Conservation (phyloP, 805 yeast species). For the Starmerella sp. region DNA sequence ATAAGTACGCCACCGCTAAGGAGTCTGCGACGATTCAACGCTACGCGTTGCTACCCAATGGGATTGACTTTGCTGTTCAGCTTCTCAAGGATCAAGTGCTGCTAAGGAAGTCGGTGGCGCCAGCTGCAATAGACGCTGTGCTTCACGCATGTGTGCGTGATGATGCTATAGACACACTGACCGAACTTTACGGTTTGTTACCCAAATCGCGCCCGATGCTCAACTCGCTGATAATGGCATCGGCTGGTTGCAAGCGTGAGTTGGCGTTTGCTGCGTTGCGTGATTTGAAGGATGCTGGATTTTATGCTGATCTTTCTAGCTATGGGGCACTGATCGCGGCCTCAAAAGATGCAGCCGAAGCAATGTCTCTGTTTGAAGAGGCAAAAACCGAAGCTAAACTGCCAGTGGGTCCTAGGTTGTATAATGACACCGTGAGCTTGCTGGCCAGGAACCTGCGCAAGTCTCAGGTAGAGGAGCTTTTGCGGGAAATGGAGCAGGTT, state of each 20-base stretch:
- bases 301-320: slow-evolving; percentile 7
- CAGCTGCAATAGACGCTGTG: slow-evolving; percentile 12
- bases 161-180: neutral
- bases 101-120: slow-evolving; percentile 3
- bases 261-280: slow-evolving; percentile 3
- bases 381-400: slow-evolving; percentile 8
- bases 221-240: slow-evolving; percentile 4
- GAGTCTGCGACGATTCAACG: slow-evolving; percentile 12
- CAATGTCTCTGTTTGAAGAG: slow-evolving; percentile 9
- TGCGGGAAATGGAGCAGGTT: slow-evolving; percentile 4
- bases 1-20: neutral
- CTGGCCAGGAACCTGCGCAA: slow-evolving; percentile 6
- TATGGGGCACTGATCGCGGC: slow-evolving; percentile 9
- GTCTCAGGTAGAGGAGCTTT: neutral
- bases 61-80: slow-evolving; percentile 17
- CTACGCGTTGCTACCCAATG: slow-evolving; percentile 17
- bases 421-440: slow-evolving; percentile 8
- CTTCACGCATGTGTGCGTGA: slow-evolving; percentile 7
- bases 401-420: slow-evolving; percentile 4
- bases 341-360: neutral
- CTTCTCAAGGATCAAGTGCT: slow-evolving; percentile 13
- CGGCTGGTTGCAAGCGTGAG: slow-evolving; percentile 2
- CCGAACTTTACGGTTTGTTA: neutral
- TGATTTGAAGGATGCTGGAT: slow-evolving; percentile 3
- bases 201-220: slow-evolving; percentile 3